A percentile compares a stretch with the other conserved stretches of the same genome.
phyloP scores from a whole-genome alignment of 2,329 filamentous ascomycete species.

The Hypoxylon sp. region DNA sequence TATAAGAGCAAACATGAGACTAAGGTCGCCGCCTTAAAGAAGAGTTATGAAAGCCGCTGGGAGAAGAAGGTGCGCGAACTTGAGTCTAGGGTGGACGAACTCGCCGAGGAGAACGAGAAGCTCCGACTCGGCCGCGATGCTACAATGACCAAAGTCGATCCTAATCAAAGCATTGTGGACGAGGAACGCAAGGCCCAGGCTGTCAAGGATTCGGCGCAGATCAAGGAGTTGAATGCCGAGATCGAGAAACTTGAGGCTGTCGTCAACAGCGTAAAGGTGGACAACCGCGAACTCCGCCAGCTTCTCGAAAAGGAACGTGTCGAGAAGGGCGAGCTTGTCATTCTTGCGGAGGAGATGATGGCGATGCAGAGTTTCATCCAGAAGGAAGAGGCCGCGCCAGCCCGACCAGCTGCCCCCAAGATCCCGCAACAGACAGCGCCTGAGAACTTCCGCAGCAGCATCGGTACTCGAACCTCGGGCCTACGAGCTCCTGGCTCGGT shows the following conservation, averaged over 20 bases:
- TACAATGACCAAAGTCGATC: constrained; percentile 73
- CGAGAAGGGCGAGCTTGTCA: constrained; percentile 87
- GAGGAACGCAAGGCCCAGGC: constrained; percentile 71
- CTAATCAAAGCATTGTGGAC: constrained; percentile 62
- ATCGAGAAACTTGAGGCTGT: constrained; percentile 82
- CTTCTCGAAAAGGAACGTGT: constrained; percentile 82
- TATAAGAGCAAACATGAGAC: constrained; percentile 99
- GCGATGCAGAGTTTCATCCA: constrained; percentile 70
- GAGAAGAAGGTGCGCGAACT: constrained; percentile 89
- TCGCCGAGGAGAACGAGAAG: constrained; percentile 81
- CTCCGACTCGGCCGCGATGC: constrained; percentile 76
- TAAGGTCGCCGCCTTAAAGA: constrained; percentile 92
- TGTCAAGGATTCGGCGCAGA: constrained; percentile 75
- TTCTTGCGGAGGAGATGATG: constrained; percentile 88
- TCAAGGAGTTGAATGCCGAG: constrained; percentile 79
- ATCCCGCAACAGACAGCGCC: constrained; percentile 28
- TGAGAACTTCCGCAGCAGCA: constrained; percentile 68
- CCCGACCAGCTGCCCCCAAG: constrained; percentile 29
- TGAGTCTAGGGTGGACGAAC: constrained; percentile 77
- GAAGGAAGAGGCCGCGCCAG: constrained; percentile 44
- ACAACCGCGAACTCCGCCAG: constrained; percentile 75
- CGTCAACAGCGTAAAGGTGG: constrained; percentile 76
- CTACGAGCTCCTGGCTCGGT: constrained; percentile 72
- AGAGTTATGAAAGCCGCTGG: constrained; percentile 87
- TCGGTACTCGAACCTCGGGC: constrained; percentile 67